phyloP scores from a whole-genome alignment of 2,329 filamentous ascomycete species.

The Aspergillus vadensis region DNA sequence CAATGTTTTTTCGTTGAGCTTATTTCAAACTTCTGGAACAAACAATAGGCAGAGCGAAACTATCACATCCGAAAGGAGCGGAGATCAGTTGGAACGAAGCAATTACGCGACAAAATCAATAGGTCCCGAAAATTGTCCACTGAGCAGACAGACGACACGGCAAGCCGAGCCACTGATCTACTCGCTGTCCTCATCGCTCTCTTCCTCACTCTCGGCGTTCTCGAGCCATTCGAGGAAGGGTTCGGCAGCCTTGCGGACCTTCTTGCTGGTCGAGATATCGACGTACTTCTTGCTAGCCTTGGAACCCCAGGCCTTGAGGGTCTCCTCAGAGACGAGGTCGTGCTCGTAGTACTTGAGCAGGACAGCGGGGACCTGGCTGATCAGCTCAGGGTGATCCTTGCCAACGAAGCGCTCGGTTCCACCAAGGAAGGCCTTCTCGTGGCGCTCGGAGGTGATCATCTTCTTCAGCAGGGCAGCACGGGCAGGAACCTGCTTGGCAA shows the following conservation, averaged over 20 bases:
- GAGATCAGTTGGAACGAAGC: not conserved
- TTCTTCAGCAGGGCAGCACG: constrained; percentile 88
- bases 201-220: constrained; percentile 76
- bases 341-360: constrained; percentile 87
- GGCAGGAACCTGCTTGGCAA: constrained; percentile 80
- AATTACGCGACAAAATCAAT: constrained; percentile 2
- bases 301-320: constrained; percentile 84
- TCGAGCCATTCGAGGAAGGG: constrained; percentile 93
- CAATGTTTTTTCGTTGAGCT: not conserved
- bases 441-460: constrained; percentile 86
- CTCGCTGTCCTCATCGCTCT: constrained; percentile 60
- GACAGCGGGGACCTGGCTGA: constrained; percentile 78
- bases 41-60: not conserved
- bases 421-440: constrained; percentile 93
- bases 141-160: not conserved
- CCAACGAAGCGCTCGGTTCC: constrained; percentile 90
- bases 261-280: constrained; percentile 83
- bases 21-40: not conserved
- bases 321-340: constrained; percentile 85
- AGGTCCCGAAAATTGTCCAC: constrained; percentile 15
- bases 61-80: constrained; percentile 4
- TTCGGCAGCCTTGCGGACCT: constrained; percentile 92
- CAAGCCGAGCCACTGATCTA: constrained; percentile 25
- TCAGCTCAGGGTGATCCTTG: constrained; percentile 77
- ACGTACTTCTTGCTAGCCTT: constrained; percentile 99